Base-by-base conservation (phyloP, 345 rosid species). In the Microthlaspi erraticum region DNA sequence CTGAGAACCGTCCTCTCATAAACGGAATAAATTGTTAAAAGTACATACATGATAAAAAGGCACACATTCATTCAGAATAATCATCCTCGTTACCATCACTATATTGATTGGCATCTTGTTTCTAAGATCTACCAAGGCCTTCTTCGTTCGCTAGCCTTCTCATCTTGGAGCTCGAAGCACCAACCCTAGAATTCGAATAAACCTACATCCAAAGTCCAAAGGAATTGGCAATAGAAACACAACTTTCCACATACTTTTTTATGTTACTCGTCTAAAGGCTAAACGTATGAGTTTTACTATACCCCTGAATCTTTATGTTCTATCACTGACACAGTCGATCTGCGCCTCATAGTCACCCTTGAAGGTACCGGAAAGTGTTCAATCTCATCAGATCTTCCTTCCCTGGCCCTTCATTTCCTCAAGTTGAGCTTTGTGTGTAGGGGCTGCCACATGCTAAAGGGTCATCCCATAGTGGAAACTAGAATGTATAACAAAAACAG, bases 281-380 rank as follows among this genome's bases (percentile, higher is more conserved):
- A 36, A 20, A 54, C 8, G 78, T 11, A 57, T 10, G 71, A 18
- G 32, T 39, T 45, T 61, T 60, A 44, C 68, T 66, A 41, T 89
- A 94, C 99, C 92, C 75, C 92, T 2, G 80, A 52, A 32, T 86
- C 97, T 69, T 84, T 86, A 74, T 79, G 77, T 80, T 94, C 96
- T 39, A 83, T 83, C 13, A 84, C 80, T 50, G 87, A 78, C 46
- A 85, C 90, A 41, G 74, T 67, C 19, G 85, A 54, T 67, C 95
- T 80, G 37, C 78, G 70, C 87, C 97, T 86, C 18, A 88, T 86
- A 9, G 93, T 90, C 39, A 94, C 77, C 74, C 83, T 79, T 65
- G 93, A 84, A 33, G 99, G 99, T 60, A 75, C 82, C 7, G 97
- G 89, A 57, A 89, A 88, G 76, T 92, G 97, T 78, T 91, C 99